Percentiles rank a stretch among this genome's conserved stretches.
phyloP scores from a whole-genome alignment of 2,329 filamentous ascomycete species.

The Mycosphaerella arachidis region DNA sequence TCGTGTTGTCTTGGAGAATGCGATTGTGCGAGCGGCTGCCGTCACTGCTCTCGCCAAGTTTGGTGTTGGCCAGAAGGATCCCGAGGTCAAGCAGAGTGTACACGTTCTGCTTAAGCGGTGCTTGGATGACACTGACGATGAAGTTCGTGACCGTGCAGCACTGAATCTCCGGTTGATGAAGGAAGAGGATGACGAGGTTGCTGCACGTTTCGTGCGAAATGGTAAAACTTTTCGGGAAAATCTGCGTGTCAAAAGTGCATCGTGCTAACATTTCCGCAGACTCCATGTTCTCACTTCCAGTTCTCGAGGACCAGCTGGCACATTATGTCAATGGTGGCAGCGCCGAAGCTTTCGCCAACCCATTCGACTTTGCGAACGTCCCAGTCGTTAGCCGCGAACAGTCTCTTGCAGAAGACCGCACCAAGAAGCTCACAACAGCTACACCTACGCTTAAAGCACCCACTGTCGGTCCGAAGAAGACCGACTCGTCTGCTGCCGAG shows the following conservation, averaged over 20 bases:
- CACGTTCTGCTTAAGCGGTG: constrained; percentile 87
- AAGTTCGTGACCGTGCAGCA: constrained; percentile 91
- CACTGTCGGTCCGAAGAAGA: constrained; percentile 71
- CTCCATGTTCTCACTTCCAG: constrained; percentile 89
- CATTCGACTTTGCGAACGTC: constrained; percentile 88
- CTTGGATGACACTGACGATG: constrained; percentile 93
- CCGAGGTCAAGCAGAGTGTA: constrained; percentile 94
- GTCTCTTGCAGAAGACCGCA: constrained; percentile 90
- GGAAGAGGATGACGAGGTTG: constrained; percentile 76
- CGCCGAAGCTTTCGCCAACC: constrained; percentile 73
- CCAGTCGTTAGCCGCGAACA: constrained; percentile 94
- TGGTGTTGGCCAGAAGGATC: constrained; percentile 91
- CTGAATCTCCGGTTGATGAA: constrained; percentile 89
- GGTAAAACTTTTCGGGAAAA: constrained; percentile 49
- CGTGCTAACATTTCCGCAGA: constrained; percentile 50
- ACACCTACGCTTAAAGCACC: constrained; percentile 93
- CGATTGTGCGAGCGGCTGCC: constrained; percentile 88
- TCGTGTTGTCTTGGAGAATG: constrained; percentile 93
- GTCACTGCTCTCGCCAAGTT: constrained; percentile 97
- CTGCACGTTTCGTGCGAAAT: constrained; percentile 86
- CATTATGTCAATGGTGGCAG: constrained; percentile 95
- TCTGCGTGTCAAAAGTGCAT: background rate
- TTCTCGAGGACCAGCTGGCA: constrained; percentile 94
- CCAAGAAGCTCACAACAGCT: constrained; percentile 91
- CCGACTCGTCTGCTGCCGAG: constrained; percentile 67